Evolutionary conservation across 2,329 filamentous ascomycete genomes (phyloP).

Genomic region (Penicillium sp.): DNA sequence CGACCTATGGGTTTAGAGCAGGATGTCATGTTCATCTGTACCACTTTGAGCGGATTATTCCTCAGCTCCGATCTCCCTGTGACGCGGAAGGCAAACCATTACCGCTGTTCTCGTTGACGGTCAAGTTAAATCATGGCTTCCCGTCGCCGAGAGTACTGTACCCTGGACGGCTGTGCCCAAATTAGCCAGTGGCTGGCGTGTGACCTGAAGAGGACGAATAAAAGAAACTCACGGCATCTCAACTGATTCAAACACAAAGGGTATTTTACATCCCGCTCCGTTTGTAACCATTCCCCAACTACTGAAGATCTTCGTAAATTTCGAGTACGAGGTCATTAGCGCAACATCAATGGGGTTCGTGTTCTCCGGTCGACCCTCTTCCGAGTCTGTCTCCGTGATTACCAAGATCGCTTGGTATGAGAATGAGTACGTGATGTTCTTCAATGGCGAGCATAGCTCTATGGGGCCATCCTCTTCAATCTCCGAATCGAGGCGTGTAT

Average conservation of each 20-base stretch:
- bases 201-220: neutral
- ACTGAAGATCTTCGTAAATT: conserved; percentile 5
- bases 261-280: neutral
- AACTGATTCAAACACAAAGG: conserved; percentile 8
- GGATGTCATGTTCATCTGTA: conserved; percentile 11
- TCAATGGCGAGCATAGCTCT: conserved; percentile 4
- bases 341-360: conserved; percentile 6
- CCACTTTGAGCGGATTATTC: neutral
- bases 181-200: no score
- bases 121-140: conserved; percentile 12
- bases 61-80: neutral
- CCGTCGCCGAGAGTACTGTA: no score
- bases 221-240: neutral
- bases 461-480: neutral
- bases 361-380: conserved; percentile 11
- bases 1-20: neutral
- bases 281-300: neutral
- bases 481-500: neutral
- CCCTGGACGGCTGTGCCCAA: no score
- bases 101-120: neutral
- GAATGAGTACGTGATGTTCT: conserved; percentile 2
- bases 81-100: neutral
- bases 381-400: conserved; percentile 3
- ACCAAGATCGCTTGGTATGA: conserved; percentile 2
- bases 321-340: conserved; percentile 2